These are phyloP conservation scores for Hypoxylon lenormandii DNA, from an alignment of 495 filamentous ascomycete genomes.

Conservation along the genomic window DNA sequence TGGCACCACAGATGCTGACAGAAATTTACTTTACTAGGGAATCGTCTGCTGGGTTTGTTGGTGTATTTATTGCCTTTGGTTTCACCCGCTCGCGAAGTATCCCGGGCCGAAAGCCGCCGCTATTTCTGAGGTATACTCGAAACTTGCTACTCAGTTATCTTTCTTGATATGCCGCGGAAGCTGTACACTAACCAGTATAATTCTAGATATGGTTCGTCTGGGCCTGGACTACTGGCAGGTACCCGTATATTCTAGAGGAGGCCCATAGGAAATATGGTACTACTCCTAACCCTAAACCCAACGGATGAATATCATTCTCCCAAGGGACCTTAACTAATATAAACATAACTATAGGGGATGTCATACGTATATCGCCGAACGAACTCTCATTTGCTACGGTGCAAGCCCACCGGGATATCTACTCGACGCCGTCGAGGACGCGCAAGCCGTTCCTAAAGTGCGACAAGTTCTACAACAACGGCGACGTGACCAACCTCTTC, in stretches of 20 bases:
- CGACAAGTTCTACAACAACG: constrained; percentile 50
- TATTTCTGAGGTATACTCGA: constrained; percentile 46
- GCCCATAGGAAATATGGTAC: constrained; percentile 47
- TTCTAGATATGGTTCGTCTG: constrained; percentile 40
- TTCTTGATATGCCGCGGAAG: not conserved
- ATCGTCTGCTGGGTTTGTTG: constrained; percentile 34
- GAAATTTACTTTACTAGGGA: constrained; percentile 11
- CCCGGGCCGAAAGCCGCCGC: constrained; percentile 57
- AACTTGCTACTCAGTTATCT: not conserved
- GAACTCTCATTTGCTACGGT: constrained; percentile 58
- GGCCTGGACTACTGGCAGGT: constrained; percentile 41
- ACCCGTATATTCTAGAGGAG: constrained; percentile 33
- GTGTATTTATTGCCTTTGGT: constrained; percentile 51
- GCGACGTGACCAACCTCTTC: constrained; percentile 40
- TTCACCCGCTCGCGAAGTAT: constrained; percentile 57
- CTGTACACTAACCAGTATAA: not conserved
- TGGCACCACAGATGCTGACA: constrained; percentile 7
- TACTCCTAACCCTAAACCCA: not conserved
- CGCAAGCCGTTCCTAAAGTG: constrained; percentile 51
- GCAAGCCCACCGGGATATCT: constrained; percentile 60
- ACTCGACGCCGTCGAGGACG: constrained; percentile 50
- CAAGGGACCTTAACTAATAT: not conserved
- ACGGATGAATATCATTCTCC: not conserved
- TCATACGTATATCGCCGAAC: constrained; percentile 60
- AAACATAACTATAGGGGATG: constrained; percentile 40